These are phyloP conservation scores for Bryoglossum gracile DNA, from an alignment of 495 filamentous ascomycete genomes.

Conservation along the genomic window DNA sequence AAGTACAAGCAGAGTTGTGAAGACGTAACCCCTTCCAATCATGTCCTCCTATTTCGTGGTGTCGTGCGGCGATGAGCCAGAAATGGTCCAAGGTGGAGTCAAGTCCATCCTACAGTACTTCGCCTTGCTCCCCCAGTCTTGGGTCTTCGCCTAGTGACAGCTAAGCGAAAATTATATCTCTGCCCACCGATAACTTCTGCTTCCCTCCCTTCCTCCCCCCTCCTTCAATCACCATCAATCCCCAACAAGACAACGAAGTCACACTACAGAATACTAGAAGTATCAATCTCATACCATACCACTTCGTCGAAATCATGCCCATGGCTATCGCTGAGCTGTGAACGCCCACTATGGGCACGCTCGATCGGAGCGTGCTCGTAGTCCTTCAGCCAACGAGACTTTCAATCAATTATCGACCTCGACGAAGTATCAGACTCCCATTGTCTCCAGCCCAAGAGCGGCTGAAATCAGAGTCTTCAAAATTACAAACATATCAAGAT, in stretches of 20 bases:
- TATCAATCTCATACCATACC: slow-evolving; percentile 29
- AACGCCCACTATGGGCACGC: slow-evolving; percentile 71
- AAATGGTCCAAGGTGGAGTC: too few species aligned
- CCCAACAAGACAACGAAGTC: slow-evolving; percentile 61
- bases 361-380: slow-evolving; percentile 44
- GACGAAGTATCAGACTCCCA: slow-evolving; percentile 68
- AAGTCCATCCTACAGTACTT: too few species aligned
- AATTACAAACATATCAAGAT: slow-evolving; percentile 26
- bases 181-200: slow-evolving; percentile 9
- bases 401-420: slow-evolving; percentile 58
- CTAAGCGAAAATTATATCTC: slow-evolving; percentile 21
- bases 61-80: too few species aligned
- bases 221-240: slow-evolving; percentile 29
- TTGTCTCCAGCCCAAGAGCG: slow-evolving; percentile 30
- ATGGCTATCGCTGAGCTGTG: slow-evolving; percentile 93
- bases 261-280: slow-evolving; percentile 41
- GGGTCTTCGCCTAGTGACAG: too few species aligned
- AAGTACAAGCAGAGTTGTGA: too few species aligned
- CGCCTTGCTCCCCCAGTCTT: too few species aligned
- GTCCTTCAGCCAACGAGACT: slow-evolving; percentile 80
- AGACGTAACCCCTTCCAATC: too few species aligned
- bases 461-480: slow-evolving; percentile 22
- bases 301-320: slow-evolving; percentile 82
- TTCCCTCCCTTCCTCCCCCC: slow-evolving; percentile 26
- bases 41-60: too few species aligned